Evolutionary conservation across 805 yeast genomes (phyloP), one percentile per base, ranked within the genome.

Genomic region (Candida parachauliodes): DNA sequence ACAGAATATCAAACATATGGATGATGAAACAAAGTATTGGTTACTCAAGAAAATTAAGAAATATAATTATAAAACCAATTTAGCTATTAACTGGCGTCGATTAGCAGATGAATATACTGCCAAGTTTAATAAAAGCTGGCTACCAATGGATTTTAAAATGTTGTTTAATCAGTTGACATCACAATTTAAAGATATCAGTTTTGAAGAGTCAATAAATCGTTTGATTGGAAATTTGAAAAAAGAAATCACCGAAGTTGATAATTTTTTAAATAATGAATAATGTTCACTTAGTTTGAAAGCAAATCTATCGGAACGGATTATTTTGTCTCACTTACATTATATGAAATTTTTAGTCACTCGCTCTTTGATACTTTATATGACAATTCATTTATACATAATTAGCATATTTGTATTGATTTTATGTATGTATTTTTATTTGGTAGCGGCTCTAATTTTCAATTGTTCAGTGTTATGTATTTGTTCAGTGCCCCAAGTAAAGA

Each of bases 121-220:
- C 61, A 59, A 26, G 14, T 24, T 33, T 25, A 9, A 31, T 14
- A n/a, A 19, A 15, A 34, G 37, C 5, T 82, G 87, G 86, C 64
- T 71, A 2, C 80, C 81, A 1, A 51, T 70, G 1, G 93, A 85
- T 57, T 70, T 83, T 43, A 70, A 71, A 43, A 65, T 70, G 11
- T 79, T 79, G 30, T 83, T 78, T 51, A 85, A 79, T 39, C 74
- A 72, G 43, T 68, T 82, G 76, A 72, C 74, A 48, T 47, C 69
- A 6, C 60, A 71, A 4, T 60, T 80, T 9, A 68, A 76, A 37
- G 82, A 77, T 39, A 29, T 46, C 16, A 14, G 40, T 1, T 48
- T 55, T 21, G 41, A 38, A 11, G 43, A 40, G 5, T 41, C 51
- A 12, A 20, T 55, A 11, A 45, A 44, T 9, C 43, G 39, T 14